Base-by-base conservation (phyloP, 2,329 filamentous ascomycete genomes). In the Pseudopithomyces maydicus region DNA sequence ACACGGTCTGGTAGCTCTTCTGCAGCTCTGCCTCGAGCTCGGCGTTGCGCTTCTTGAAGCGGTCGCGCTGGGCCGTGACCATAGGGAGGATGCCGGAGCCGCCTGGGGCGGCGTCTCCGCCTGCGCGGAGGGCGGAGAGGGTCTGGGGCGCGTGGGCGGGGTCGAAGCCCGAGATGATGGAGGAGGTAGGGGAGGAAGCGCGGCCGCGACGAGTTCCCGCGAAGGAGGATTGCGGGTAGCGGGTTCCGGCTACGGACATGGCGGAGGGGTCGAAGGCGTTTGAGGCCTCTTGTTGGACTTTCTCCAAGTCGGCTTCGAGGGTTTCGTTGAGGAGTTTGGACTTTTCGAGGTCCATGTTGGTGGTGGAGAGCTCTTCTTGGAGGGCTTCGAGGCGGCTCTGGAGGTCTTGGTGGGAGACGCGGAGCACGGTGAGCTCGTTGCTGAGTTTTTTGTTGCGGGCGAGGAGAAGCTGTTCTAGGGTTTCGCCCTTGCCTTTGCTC, bases 141-240 rank as follows among this genome's bases (percentile, higher is more conserved):
- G 80, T 81, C 47, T 68, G 67, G 3, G 68, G 66, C 7, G 65
- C 56, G 49, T 71, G 68, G 22, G 61, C 38, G 23, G 61, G 61
- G 56, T 96, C 91, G 71, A 97, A 92, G n/a, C 95, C 95, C 58
- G 93, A 97, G 68, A 99, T 98, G 68, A 99, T 98, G 19, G 94
- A 98, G 3, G 94, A 98, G 1, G 95, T 98, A 0, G 95, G 96
- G 2, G 95, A 98, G 15, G 90, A 85, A 17, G 48, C 48, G 29
- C 90, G 86, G 67, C 87, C 86, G 47, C 90, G 85, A 17, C 85
- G 79, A 6, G 70, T 83, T 15, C 73, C 72, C 3, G 62, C 68
- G 56, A 79, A 82, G 2, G 80, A 79, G 12, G 90, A 88, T 64
- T 86, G 88, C 2, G 90, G 88, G 69, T 92, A 90, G 47, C 90